Conservation (phyloP, 2,329 filamentous ascomycete genomes). For the Aureobasidium sp. region DNA sequence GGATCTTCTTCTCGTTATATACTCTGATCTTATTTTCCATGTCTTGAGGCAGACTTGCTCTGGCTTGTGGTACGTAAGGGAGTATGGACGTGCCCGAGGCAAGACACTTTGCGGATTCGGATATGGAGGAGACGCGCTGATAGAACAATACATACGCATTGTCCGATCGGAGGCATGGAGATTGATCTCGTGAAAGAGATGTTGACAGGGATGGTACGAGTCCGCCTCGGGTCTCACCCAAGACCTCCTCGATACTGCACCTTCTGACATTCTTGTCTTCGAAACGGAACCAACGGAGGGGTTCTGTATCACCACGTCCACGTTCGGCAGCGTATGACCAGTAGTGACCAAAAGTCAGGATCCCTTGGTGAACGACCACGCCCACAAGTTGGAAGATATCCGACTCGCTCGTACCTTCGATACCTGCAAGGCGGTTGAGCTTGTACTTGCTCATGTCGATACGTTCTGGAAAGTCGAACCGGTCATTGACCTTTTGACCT, state of each 20-base stretch:
- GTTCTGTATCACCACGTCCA: background rate
- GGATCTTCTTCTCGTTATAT: conserved; percentile 79
- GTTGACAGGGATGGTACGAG: conserved; percentile 64
- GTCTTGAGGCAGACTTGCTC: conserved; percentile 48
- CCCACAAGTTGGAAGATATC: conserved; percentile 97
- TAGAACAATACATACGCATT: conserved; percentile 99
- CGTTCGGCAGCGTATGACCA: conserved; percentile 80
- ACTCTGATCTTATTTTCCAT: conserved; percentile 65
- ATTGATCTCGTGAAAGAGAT: conserved; percentile 51
- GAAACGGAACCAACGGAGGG: conserved; percentile 82
- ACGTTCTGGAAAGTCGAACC: conserved; percentile 85
- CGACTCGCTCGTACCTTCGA: conserved; percentile 59
- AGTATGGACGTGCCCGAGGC: background rate
- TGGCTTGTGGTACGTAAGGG: conserved; percentile 45
- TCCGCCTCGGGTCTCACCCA: conserved; percentile 74
- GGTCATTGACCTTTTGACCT: conserved; percentile 94
- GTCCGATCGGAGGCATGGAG: conserved; percentile 30
- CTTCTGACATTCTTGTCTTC: conserved; percentile 86
- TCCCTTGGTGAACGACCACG: conserved; percentile 92
- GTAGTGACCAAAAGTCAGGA: conserved; percentile 95
- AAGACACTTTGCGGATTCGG: conserved; percentile 25
- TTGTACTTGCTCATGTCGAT: conserved; percentile 95
- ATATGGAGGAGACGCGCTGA: conserved; percentile 77
- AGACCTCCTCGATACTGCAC: conserved; percentile 80
- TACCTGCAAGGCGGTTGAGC: conserved; percentile 80